Base-by-base conservation (phyloP, 2,329 filamentous ascomycete species). In the Talaromyces rugulosus region DNA sequence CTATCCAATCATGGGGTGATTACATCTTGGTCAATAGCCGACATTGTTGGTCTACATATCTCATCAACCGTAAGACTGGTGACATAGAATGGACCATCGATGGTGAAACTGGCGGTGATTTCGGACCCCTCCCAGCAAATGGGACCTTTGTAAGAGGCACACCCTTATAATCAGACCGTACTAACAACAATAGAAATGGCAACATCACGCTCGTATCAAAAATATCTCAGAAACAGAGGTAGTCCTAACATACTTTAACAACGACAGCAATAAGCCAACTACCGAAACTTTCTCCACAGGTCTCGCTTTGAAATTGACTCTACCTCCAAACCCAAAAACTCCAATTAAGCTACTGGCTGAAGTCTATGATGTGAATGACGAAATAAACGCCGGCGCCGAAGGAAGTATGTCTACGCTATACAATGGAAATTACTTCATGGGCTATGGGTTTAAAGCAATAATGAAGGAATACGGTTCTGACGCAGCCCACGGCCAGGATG, bases 131-230 rank as follows among this genome's bases (percentile, higher is more conserved):
- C 33, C 55, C 55, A n/a, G 36, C 9, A 27, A 57, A 57, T 30
- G 55, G 34, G n/a, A 57, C 55, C 27, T 57, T 57, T 28, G 55
- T 57, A n/a, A 57, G 55, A n/a, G 66, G 64, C 51, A 67, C 71
- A 67, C 55, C 68, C 60, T 30, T n/a, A 18, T 31, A 69, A 71
- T 16, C 67, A 67, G 34, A 64, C 65, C 18, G 1, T 27, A 27
- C 18, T 50, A 23, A 27, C 44, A 9, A 47, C 5, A 5, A 27
- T 23, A 64, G 63, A 23, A 70, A 31, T 74, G 73, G 73, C 72
- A 75, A 64, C 73, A 75, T 53, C 68, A 75, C 63, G 73, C 75
- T 14, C 74, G 75, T 36, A 62, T 76, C 56, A 72, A 69, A 65
- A 73, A 74, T 62, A 65, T 72, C 47, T 72, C 75, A 33, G 67